These are phyloP conservation scores for Salix caprea DNA, from an alignment of 345 rosid species.

Conservation along the genomic window DNA sequence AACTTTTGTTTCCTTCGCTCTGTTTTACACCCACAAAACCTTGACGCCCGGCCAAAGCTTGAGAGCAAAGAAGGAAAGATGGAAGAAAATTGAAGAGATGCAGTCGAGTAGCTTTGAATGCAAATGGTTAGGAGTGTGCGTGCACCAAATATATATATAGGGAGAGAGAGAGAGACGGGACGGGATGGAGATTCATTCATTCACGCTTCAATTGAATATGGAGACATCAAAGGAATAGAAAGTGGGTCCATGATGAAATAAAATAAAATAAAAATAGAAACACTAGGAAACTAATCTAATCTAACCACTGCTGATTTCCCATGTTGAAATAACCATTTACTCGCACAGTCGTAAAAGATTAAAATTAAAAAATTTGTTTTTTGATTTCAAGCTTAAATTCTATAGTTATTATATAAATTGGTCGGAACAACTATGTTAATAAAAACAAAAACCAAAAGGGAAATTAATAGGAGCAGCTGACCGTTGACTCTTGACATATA, in stretches of 20 bases:
- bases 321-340: too few species aligned
- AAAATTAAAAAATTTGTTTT: too few species aligned
- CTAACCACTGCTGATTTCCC: neutral
- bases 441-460: too few species aligned
- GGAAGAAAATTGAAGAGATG: neutral
- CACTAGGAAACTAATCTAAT: neutral
- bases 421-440: too few species aligned
- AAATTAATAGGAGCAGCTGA: too few species aligned
- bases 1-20: neutral
- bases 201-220: neutral
- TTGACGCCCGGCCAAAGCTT: neutral
- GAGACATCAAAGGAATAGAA: neutral
- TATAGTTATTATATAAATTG: too few species aligned
- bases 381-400: too few species aligned
- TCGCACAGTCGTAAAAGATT: too few species aligned
- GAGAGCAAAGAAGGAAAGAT: neutral
- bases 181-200: neutral
- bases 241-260: neutral
- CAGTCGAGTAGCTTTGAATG: neutral
- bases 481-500: too few species aligned
- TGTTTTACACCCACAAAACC: neutral
- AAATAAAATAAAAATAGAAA: neutral
- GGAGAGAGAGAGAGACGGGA: neutral
- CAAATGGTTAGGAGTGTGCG: neutral
- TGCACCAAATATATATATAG: neutral